A percentile compares a stretch with the other conserved stretches of the same genome.
Evolutionary conservation across 495 filamentous ascomycete species (phyloP).

Genomic region (Thozetella sp.): DNA sequence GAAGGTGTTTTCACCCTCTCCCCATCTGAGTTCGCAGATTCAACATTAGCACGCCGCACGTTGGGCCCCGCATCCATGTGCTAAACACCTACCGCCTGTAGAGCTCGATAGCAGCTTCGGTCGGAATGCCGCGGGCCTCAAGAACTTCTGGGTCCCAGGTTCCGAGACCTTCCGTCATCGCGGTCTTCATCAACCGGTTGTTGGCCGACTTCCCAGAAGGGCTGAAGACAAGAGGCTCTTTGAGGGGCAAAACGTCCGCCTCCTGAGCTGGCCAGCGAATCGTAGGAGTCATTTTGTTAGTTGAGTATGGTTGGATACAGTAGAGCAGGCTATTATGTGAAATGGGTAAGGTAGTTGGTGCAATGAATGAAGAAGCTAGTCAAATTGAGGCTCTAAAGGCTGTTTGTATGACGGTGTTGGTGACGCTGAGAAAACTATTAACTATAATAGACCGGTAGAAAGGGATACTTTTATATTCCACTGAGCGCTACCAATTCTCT

Average conservation of each 20-base stretch:
- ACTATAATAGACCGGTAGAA: too few species aligned
- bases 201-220: constrained; percentile 56
- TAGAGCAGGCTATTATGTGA: too few species aligned
- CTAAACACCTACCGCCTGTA: constrained; percentile 64
- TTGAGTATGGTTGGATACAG: too few species aligned
- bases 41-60: background rate
- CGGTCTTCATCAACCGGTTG: constrained; percentile 66
- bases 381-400: too few species aligned
- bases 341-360: too few species aligned
- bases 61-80: constrained; percentile 20
- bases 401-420: too few species aligned
- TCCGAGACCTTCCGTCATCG: constrained; percentile 63
- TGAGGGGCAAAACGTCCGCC: constrained; percentile 53
- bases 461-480: too few species aligned
- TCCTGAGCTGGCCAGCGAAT: too few species aligned
- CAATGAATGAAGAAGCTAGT: too few species aligned
- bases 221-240: constrained; percentile 56
- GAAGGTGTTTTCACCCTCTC: background rate
- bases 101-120: constrained; percentile 54
- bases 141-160: constrained; percentile 55
- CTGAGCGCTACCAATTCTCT: too few species aligned
- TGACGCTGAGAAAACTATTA: too few species aligned
- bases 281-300: too few species aligned
- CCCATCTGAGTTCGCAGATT: background rate
- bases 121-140: constrained; percentile 56